A percentile compares a stretch with the other conserved stretches of the same genome.
Conservation (phyloP, 2,329 filamentous ascomycete species). For the Colletotrichum tamarilloi region DNA sequence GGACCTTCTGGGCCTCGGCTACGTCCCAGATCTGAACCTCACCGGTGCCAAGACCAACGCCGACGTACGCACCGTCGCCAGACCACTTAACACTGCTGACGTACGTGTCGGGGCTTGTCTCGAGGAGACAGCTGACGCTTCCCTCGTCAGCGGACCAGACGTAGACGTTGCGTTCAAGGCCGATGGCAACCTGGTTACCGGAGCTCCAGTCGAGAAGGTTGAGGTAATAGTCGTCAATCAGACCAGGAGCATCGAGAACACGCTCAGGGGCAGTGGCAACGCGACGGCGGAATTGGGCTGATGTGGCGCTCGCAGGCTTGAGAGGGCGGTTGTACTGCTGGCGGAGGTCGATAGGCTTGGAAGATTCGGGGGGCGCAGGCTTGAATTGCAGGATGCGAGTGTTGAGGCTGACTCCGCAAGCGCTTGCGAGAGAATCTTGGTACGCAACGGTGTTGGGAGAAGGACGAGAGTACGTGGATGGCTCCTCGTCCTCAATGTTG, state of each 20-base stretch:
- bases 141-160: conserved; percentile 98
- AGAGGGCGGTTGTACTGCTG: conserved; percentile 98
- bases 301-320: conserved; percentile 77
- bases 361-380: conserved; percentile 96
- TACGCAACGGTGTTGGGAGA: conserved; percentile 92
- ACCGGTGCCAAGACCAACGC: conserved; percentile 92
- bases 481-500: conserved; percentile 77
- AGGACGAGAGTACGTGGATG: conserved; percentile 77
- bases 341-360: conserved; percentile 96
- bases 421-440: conserved; percentile 88
- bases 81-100: conserved; percentile 99
- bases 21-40: conserved; percentile 99
- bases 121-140: conserved; percentile 86
- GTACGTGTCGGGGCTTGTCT: conserved; percentile 91
- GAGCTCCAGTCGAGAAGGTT: conserved; percentile 99
- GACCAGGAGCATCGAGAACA: conserved; percentile 93
- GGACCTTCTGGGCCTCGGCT: conserved; percentile 92
- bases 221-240: conserved; percentile 98
- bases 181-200: conserved; percentile 97
- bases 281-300: conserved; percentile 89
- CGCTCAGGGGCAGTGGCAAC: conserved; percentile 96
- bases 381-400: conserved; percentile 98
- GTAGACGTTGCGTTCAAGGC: conserved; percentile 95
- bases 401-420: conserved; percentile 92
- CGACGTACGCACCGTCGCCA: conserved; percentile 94